Evolutionary conservation across 2,329 filamentous ascomycete species (phyloP).

Genomic region (Colletotrichum cuscutae): DNA sequence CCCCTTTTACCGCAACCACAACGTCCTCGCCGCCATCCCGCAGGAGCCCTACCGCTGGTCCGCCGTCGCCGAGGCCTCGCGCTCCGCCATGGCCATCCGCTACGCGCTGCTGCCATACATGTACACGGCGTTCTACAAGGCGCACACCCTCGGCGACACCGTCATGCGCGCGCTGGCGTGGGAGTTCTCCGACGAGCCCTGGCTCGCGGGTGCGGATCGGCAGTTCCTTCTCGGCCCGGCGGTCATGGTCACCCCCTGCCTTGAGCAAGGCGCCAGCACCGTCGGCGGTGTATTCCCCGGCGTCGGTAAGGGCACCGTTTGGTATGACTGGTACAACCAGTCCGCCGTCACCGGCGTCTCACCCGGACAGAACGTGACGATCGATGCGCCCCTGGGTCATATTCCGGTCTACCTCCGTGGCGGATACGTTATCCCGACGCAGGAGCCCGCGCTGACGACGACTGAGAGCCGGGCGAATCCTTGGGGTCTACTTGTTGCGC

Average conservation of each 20-base stretch:
- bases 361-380: conserved; percentile 47
- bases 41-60: conserved; percentile 81
- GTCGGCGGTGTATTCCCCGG: conserved; percentile 79
- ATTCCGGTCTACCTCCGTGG: conserved; percentile 80
- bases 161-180: conserved; percentile 79
- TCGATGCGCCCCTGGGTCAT: conserved; percentile 47
- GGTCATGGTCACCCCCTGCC: conserved; percentile 74
- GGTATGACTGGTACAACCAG: conserved; percentile 86
- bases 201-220: conserved; percentile 71
- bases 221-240: conserved; percentile 78
- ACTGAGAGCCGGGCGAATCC: conserved; percentile 68
- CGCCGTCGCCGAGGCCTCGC: conserved; percentile 72
- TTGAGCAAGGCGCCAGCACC: conserved; percentile 68
- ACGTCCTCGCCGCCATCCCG: conserved; percentile 65
- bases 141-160: conserved; percentile 73
- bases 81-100: conserved; percentile 74
- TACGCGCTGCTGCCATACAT: conserved; percentile 79
- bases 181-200: conserved; percentile 79
- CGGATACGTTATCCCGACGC: conserved; percentile 73
- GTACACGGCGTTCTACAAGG: conserved; percentile 77
- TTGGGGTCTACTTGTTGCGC: conserved; percentile 74
- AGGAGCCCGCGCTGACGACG: conserved; percentile 76
- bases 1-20: conserved; percentile 84
- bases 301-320: conserved; percentile 56
- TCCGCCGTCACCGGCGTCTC: conserved; percentile 55